phyloP scores from a whole-genome alignment of 2,329 filamentous ascomycete species.

The Chrysoporthe austroafricana region DNA sequence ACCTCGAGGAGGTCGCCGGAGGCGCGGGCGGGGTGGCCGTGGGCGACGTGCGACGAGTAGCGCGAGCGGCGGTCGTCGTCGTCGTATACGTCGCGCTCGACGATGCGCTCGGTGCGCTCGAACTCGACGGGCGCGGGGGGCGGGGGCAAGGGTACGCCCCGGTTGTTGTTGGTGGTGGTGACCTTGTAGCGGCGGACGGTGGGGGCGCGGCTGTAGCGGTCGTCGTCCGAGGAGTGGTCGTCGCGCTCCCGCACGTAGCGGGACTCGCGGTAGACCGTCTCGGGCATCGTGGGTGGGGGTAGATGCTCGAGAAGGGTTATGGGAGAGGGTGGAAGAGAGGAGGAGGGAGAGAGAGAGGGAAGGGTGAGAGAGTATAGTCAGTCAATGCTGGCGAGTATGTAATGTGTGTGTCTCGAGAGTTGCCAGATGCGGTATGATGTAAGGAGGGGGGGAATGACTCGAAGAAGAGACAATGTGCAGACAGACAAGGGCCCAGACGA shows the following conservation, averaged over 20 bases:
- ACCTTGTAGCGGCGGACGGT: constrained; percentile 61
- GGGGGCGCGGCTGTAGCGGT: constrained; percentile 44
- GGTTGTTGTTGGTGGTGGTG: constrained; percentile 32
- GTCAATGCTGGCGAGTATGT: not conserved
- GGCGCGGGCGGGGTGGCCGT: constrained; percentile 37
- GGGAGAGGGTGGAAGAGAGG: too few species aligned
- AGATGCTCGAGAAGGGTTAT: constrained; percentile 17
- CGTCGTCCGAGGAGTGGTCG: constrained; percentile 47
- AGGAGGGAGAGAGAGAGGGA: not conserved
- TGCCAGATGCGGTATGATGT: constrained; percentile 10
- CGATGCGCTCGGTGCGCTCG: constrained; percentile 43
- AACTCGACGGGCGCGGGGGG: constrained; percentile 39
- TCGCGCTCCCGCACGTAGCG: constrained; percentile 37
- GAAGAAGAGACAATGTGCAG: not conserved
- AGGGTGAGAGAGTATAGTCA: not conserved
- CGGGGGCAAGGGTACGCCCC: not conserved
- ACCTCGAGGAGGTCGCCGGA: constrained; percentile 48
- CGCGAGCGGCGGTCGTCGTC: constrained; percentile 52
- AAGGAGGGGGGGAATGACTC: constrained; percentile 4
- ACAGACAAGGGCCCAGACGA: too few species aligned
- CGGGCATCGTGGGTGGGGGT: constrained; percentile 33
- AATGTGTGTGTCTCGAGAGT: not conserved
- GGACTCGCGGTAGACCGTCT: constrained; percentile 40
- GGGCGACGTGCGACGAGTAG: constrained; percentile 40
- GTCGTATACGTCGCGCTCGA: constrained; percentile 37